Evolutionary conservation across 805 yeast genomes (phyloP).

Genomic region (Metschnikowia chrysomelidarum): DNA sequence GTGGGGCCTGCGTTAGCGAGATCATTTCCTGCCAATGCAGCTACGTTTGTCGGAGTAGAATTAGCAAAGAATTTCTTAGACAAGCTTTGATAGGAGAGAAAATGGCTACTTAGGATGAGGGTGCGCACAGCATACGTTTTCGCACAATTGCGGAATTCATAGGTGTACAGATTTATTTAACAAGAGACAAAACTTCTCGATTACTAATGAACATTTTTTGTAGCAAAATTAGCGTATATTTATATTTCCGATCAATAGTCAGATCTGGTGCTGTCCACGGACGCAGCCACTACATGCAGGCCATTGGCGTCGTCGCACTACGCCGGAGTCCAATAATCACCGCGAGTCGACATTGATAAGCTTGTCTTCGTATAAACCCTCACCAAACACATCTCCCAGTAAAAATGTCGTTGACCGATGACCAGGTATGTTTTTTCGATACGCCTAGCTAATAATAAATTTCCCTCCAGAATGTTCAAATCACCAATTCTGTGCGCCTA

Average conservation of each 20-base stretch:
- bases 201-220: too few relatives aligned
- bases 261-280: too few relatives aligned
- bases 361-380: slow-evolving; percentile 2
- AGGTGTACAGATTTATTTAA: background rate
- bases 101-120: too few relatives aligned
- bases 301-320: slow-evolving; percentile 14
- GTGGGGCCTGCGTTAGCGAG: slow-evolving; percentile 92
- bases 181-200: too few relatives aligned
- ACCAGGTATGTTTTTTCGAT: slow-evolving; percentile 31
- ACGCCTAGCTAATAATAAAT: too few relatives aligned
- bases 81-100: slow-evolving; percentile 26
- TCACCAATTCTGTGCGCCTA: too few relatives aligned
- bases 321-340: slow-evolving; percentile 17
- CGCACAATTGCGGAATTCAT: too few relatives aligned
- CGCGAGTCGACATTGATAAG: slow-evolving; percentile 24
- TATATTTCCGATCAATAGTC: too few relatives aligned
- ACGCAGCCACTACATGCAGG: slow-evolving; percentile 11
- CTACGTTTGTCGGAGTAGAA: slow-evolving; percentile 95
- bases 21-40: slow-evolving; percentile 99
- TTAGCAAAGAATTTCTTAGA: slow-evolving; percentile 52
- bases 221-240: too few relatives aligned
- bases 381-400: slow-evolving; percentile 8
- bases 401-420: slow-evolving; percentile 31
- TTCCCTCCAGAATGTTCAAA: too few relatives aligned
- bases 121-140: too few relatives aligned